Base-by-base conservation (phyloP, 1,284 basidiomycete genomes). In the Takashimella koratensis region DNA sequence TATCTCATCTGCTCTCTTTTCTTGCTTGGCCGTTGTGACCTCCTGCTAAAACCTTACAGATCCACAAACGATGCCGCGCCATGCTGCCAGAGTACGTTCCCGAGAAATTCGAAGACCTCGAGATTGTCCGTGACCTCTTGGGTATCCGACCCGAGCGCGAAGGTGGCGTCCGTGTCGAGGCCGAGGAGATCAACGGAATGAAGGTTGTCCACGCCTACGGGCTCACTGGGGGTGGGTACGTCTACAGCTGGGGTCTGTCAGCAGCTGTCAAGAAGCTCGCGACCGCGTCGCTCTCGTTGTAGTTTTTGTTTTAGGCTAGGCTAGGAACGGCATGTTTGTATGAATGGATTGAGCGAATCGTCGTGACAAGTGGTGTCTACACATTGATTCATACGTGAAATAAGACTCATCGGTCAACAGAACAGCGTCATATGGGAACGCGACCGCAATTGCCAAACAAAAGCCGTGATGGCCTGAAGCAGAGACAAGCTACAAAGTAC, bases 71-170 rank as follows among this genome's bases (percentile, higher is more conserved):
- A 3, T 51, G 43, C 48, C 52, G 46, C 43, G 44, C 43, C 20
- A 45, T 57, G 52, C 49, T 57, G 43, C 52, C 52, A 26, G 43
- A 51, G 20, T 27, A 48, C 42, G 36, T 53, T 30, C 53, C 52
- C 20, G 49, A 41, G 11, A 45, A 42, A 23, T 54, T 54, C n/a
- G 49, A 51, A 22, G 56, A 58, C 27, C 45, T 54, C 45, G 56
- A 51, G 36, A 51, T 54, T 43, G 24, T 58, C 23, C 39, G 43
- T n/a, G 47, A 57, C 42, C 52, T 40, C 25, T 48, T 57, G 19
- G 56, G 56, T 16, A 49, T 57, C 56, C 47, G 52, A 8, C 56
- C 56, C 41, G 51, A 57, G 48, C 43, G 56, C 23, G 25, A 51
- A 16, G 30, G 39, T 22, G 48, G 48, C n/a, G 25, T 40, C 11